These are phyloP conservation scores for Candida boidinii DNA, from an alignment of 805 yeast species.

Conservation along the genomic window DNA sequence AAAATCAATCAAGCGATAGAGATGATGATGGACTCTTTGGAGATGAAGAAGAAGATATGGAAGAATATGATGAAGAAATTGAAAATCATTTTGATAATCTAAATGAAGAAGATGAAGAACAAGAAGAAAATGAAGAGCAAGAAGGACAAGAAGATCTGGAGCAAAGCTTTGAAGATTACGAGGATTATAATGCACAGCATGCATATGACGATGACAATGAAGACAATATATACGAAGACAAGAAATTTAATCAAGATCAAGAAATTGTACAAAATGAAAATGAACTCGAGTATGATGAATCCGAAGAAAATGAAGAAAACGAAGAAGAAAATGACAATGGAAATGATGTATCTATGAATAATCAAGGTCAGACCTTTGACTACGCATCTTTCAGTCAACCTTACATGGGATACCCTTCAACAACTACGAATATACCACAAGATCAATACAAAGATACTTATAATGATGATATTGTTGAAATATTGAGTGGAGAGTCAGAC, in stretches of 20 bases:
- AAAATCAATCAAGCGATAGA: no score
- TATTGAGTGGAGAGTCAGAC: neutral
- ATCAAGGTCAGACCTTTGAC: no score
- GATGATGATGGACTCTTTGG: no score
- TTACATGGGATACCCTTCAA: no score
- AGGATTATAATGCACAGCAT: slow-evolving; percentile 2
- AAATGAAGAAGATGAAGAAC: slow-evolving; percentile 2
- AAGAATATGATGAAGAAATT: slow-evolving; percentile 2
- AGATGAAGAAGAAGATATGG: slow-evolving; percentile 1
- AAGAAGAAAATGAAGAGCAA: slow-evolving; percentile 2
- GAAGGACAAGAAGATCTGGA: slow-evolving; percentile 3
- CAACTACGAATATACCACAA: no score
- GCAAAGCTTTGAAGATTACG: slow-evolving; percentile 1
- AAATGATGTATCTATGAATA: no score
- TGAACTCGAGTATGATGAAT: slow-evolving; percentile 3
- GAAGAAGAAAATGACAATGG: slow-evolving; percentile 4
- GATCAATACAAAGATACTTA: no score
- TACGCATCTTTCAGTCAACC: no score
- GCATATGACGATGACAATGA: slow-evolving; percentile 6
- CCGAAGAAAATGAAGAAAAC: slow-evolving; percentile 1
- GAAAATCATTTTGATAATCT: neutral
- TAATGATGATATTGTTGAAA: neutral
- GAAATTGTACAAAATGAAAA: slow-evolving; percentile 3
- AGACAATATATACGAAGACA: slow-evolving; percentile 2
- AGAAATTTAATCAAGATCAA: neutral